Evolutionary conservation across 148 eudicot genomes (phyloP), one percentile per base, ranked within the genome.

Genomic region (Amaranthus hypochondriacus): DNA sequence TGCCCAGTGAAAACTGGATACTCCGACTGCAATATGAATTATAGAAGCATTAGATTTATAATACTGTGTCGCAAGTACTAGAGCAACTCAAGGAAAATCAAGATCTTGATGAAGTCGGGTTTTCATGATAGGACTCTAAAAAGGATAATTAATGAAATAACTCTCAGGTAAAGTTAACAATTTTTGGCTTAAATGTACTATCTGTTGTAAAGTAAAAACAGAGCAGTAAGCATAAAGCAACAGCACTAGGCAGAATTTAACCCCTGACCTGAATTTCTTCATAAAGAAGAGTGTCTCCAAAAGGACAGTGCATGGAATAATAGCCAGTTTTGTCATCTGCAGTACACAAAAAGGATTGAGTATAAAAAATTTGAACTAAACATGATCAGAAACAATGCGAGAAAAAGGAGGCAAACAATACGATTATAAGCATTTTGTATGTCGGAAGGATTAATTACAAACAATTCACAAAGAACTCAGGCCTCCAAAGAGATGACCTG

Each of bases 321-420:
- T 92, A 4, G 97, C 97, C 78, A 92, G 80, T 82, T 92, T 92
- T 59, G 97, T 93, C 98, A 93, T 93, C 98, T 93, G 71, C 73
- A 48, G 42, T 66, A 8, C 8, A 15, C 69, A 49, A 66, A 15
- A 49, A 66, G 48, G 6, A 4, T 65, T 48, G 6, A 66, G 13
- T 47, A 43, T 4, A 14, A 65, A 7, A 7, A 1, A 60, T 60
- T 12, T 18, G 44, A 9, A 60, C 44, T 7, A 28, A 60, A 47
- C 46, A 61, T 44, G 11, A 7, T 7, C 1, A 15, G 18, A 47
- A 48, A 9, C 43, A 66, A 66, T 44, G 18, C 2, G 1, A 66
- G 5, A 48, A 15, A 15, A 11, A 66, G 49, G 18, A 18, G 14
- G 55, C 6, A 0, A 49, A 48, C 55, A 47, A 15, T 12, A 15